These are phyloP conservation scores for Albizia julibrissin DNA, from an alignment of 306 rosid species.

Conservation along the genomic window DNA sequence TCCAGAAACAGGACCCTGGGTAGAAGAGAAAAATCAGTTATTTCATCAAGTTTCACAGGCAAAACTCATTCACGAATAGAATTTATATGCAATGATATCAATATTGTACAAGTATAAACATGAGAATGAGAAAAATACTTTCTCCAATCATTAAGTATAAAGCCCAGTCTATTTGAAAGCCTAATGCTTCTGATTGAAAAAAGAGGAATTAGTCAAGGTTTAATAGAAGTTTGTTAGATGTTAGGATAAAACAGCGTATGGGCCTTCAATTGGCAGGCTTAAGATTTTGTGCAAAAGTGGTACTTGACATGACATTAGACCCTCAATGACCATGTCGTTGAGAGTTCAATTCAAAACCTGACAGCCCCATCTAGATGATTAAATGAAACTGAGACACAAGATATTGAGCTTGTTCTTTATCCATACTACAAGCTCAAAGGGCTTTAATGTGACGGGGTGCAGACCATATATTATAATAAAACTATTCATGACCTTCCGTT, in stretches of 20 bases:
- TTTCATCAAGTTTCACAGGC: slow-evolving; percentile 5
- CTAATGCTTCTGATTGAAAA: slow-evolving; percentile 27
- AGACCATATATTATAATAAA: background rate
- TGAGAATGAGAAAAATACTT: slow-evolving; percentile 14
- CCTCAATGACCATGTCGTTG: background rate
- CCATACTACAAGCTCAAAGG: background rate
- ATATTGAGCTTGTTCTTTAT: background rate
- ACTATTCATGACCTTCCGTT: background rate
- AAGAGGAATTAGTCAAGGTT: slow-evolving; percentile 23
- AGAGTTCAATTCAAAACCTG: background rate
- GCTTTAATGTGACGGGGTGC: background rate
- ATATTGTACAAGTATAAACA: slow-evolving; percentile 18
- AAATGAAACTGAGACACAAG: background rate
- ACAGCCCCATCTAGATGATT: background rate
- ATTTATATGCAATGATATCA: background rate
- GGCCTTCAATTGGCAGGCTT: background rate
- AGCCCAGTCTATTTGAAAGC: slow-evolving; percentile 7
- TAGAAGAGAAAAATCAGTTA: slow-evolving; percentile 23
- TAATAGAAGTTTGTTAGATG: background rate
- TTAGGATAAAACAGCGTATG: background rate
- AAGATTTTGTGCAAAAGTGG: background rate
- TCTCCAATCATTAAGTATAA: slow-evolving; percentile 6
- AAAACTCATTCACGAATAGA: slow-evolving; percentile 20
- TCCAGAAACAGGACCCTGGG: slow-evolving; percentile 79
- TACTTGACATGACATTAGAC: background rate